Evolutionary conservation across 176 grass and related monocot genomes (phyloP).

Genomic region (Bromus sterilis): DNA sequence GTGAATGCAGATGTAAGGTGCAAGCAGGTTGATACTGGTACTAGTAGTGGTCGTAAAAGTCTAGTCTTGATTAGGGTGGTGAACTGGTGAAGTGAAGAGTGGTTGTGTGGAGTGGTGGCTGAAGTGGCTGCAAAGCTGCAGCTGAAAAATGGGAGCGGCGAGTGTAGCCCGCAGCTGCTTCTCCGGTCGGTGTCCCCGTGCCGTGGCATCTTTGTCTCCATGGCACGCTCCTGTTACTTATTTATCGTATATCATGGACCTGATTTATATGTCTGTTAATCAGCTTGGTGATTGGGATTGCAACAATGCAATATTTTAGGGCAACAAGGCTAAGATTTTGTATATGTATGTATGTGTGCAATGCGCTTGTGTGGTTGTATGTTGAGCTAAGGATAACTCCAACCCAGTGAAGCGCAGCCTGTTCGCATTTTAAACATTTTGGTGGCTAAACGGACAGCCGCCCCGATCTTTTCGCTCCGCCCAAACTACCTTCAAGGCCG

Average conservation of each 20-base stretch:
- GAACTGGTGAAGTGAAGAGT: neutral
- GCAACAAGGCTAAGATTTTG: no score
- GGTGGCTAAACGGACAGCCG: no score
- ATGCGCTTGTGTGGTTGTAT: no score
- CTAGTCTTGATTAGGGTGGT: neutral
- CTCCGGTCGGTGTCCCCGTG: neutral
- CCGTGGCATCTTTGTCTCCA: constrained; percentile 22
- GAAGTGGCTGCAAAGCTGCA: constrained; percentile 57
- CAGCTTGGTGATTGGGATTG: constrained; percentile 1
- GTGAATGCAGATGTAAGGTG: neutral
- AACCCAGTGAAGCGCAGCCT: no score
- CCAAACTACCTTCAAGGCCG: no score
- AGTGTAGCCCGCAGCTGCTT: constrained; percentile 64
- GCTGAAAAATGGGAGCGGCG: neutral
- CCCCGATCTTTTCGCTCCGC: no score
- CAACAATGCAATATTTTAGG: no score
- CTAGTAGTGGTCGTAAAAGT: neutral
- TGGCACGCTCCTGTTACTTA: constrained; percentile 1
- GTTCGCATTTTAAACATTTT: no score
- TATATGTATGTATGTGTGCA: no score
- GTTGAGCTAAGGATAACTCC: no score
- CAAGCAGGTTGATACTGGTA: neutral
- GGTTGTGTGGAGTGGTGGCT: constrained; percentile 23
- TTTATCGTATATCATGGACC: neutral
- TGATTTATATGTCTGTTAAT: neutral